Base-by-base conservation (phyloP, 2,329 filamentous ascomycete species). In the Aspergillus sp. region DNA sequence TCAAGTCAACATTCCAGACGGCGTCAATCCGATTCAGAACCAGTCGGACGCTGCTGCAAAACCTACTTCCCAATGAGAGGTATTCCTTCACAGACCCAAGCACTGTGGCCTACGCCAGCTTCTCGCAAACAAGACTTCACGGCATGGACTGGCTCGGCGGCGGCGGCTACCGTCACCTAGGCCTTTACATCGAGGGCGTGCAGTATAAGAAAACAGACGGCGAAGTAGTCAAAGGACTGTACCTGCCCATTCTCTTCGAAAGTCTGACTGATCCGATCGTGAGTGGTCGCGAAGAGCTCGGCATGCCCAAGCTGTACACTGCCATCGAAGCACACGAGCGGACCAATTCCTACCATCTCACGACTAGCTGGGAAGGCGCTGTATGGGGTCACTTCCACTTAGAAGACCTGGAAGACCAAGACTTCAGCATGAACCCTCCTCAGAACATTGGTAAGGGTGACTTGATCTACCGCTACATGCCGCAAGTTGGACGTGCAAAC, bases 91-190 rank as follows among this genome's bases (percentile, higher is more conserved):
- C 67, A 8, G 72, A 67, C 5, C 77, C 79, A 0, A 78, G 75
- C 3, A 83, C 81, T 0, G 69, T 82, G 1, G 80, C 78, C 1
- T 73, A 76, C 11, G 81, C 79, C 1, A 81, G 74, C 23, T 72
- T 77, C 64, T 77, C 74, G 0, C 72, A 74, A 19, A 83, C 70
- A 0, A 78, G 77, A 1, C 70, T 85, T 2, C 70, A 75, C 39
- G 81, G 82, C 0, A 82, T 89, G 78, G 77, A 82, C 30, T 89
- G 86, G 86, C 80, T 89, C 0, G 85, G 83, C 3, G 86, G 86
- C 2, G 72, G 75, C 0, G 85, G 86, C 0, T 89, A 89, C 68
- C 80, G 75, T 17, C 81, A 83, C 64, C 74, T 86, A 13, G 86
- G 85, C 0, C 77, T 89, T 0, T 88, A 86, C 67, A 81, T 89